phyloP scores from a whole-genome alignment of 2,329 filamentous ascomycete genomes.

The Thermochaetoides dissita region DNA sequence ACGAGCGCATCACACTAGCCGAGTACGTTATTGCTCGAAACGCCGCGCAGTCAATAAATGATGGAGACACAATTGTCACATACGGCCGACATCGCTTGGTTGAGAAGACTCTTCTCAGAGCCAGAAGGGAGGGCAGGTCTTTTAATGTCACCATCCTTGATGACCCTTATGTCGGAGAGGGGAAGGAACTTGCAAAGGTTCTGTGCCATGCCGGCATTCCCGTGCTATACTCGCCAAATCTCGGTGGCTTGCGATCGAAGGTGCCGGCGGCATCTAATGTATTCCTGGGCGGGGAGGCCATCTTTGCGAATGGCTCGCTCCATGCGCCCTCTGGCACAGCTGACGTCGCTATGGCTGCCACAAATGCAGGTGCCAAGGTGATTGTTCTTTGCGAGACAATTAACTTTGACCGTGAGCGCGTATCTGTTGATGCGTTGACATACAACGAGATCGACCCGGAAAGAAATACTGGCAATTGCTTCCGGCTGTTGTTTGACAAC shows the following conservation, averaged over 20 bases:
- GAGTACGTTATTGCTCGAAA: conserved; percentile 72
- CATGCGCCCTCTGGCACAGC: conserved; percentile 81
- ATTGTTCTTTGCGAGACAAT: conserved; percentile 87
- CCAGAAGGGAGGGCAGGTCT: conserved; percentile 52
- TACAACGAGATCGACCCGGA: conserved; percentile 80
- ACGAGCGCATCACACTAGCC: conserved; percentile 76
- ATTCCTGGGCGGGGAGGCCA: conserved; percentile 77
- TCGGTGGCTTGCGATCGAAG: conserved; percentile 62
- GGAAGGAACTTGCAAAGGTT: conserved; percentile 49
- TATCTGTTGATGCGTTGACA: conserved; percentile 82
- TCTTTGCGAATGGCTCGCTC: conserved; percentile 88
- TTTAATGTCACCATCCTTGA: conserved; percentile 83
- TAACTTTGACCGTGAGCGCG: conserved; percentile 77
- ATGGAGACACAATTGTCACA: conserved; percentile 72
- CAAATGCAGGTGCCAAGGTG: conserved; percentile 62
- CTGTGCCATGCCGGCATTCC: conserved; percentile 55
- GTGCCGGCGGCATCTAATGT: conserved; percentile 55
- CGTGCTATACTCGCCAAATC: conserved; percentile 64
- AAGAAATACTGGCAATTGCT: conserved; percentile 43
- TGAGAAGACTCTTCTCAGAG: conserved; percentile 64
- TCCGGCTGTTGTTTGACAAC: conserved; percentile 74
- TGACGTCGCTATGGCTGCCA: conserved; percentile 71
- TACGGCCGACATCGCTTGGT: conserved; percentile 80
- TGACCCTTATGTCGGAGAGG: conserved; percentile 40
- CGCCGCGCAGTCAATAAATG: conserved; percentile 59